Evolutionary conservation across 371 early-diverging fungal genomes (phyloP), one percentile per base, ranked within the genome.

Genomic region (Sporodiniella umbellata): DNA sequence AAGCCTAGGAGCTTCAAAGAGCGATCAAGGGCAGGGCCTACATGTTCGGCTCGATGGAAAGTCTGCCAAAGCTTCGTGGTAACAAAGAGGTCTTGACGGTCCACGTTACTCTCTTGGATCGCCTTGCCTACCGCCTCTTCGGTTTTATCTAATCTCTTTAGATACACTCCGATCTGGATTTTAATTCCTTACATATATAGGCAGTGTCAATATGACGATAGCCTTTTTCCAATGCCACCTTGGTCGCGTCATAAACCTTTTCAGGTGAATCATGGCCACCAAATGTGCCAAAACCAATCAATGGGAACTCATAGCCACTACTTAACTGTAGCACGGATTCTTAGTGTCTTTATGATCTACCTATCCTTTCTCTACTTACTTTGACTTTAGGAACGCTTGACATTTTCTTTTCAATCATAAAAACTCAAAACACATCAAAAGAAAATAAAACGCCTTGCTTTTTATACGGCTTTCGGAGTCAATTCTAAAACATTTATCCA

Each of bases 11-110:
- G 79, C 24, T 72, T 54, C 25, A 97, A 72, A 8, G 93, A 89
- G 4, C 64, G 59, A 30, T 72, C 68, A 40, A 72, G 58, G 5
- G 66, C 82, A 37, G 79, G 67, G 1, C 66, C 53, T 2, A 84
- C 81, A 26, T 76, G 57, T 22, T 76, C 55, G 22, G 81, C 78
- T n/a, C 64, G 56, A 48, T 81, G 83, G 47, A 75, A 68, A 18
- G 83, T 84, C 68, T 89, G 88, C 93, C 92, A 94, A 15, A 96
- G 71, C 71, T 98, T 96, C 48, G 89, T 87, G 4, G 94, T 94
- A 47, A 95, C 68, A 60, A 93, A 96, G 17, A 96, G 51, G 24
- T 91, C 75, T 40, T 84, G 68, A 23, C 94, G 81, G 45, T 72
- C 74, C 8, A 88, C 53, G 23, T 58, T 57, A 19, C 71, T 64